Evolutionary conservation across 331 rosid genomes (phyloP), one percentile per base, ranked within the genome.

Genomic region (Telfairia occidentalis): DNA sequence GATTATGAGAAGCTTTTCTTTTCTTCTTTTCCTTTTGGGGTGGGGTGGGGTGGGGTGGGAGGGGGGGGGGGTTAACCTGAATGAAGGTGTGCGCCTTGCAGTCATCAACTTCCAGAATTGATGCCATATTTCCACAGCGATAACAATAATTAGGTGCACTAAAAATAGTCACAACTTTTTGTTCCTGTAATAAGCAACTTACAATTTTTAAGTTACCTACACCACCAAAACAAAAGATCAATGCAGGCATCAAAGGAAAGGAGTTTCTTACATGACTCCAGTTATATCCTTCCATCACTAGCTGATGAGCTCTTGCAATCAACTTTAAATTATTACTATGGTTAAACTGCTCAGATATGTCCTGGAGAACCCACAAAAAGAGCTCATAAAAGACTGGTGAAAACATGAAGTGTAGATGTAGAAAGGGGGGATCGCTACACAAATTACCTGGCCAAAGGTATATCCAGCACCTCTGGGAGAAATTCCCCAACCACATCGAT

Each of bases 221-320:
- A 18, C 64, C 43, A 53, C 73, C 8, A 37, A 9, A 76, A 71
- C 0, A 45, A 77, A 52, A 76, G 80, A 77, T 8, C 32, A 48
- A 77, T 65, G 9, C 43, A 23, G 34, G 42, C 30, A 15, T 21
- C 38, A 49, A 74, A 53, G 9, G 50, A 54, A 73, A 74, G 30
- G 48, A 54, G 24, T 69, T 50, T 76, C 78, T 84, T 83, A 92
- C 96, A 80, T 92, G 98, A 29, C 92, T 96, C 97, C 97, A 89
- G 85, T 90, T 90, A 81, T 86, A 92, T 77, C 98, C 98, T 82
- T 92, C 98, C 98, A 92, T 92, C 76, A 92, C 98, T 85, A 92
- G 90, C 86, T 92, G 97, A 76, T 90, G 97, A 53, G 98, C 96
- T 83, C 98, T 86, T 18, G 98, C 96, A 82, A 92, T 90, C 86